These are phyloP conservation scores for Senecio squalidus DNA, from an alignment of 140 eudicot species.

Conservation along the genomic window DNA sequence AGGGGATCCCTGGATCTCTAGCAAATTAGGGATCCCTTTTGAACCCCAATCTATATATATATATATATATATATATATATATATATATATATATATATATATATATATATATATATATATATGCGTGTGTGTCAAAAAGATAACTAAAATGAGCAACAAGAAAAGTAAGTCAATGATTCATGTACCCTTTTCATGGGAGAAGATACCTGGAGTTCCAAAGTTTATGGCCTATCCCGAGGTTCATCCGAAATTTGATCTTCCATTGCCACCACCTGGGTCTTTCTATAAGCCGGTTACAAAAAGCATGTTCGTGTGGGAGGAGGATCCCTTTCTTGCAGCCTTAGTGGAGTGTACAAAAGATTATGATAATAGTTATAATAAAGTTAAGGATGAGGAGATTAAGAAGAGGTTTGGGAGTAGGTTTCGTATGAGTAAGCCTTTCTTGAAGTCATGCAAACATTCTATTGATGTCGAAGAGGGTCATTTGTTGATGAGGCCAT, in stretches of 20 bases:
- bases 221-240: background rate
- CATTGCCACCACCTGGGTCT: constrained; percentile 32
- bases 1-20: too few species aligned
- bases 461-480: constrained; percentile 16
- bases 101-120: background rate
- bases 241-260: constrained; percentile 8
- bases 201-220: constrained; percentile 26
- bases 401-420: background rate
- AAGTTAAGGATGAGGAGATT: constrained; percentile 11
- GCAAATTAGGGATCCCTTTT: too few species aligned
- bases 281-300: background rate
- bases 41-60: too few species aligned
- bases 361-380: background rate
- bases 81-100: background rate
- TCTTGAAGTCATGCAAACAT: constrained; percentile 25
- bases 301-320: background rate
- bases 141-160: constrained; percentile 17
- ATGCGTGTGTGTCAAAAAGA: background rate
- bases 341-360: constrained; percentile 23
- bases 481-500: constrained; percentile 15
- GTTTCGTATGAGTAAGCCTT: constrained; percentile 10
- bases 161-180: constrained; percentile 15
- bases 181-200: constrained; percentile 33
- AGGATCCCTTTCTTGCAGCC: constrained; percentile 27
- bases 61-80: background rate